These are phyloP conservation scores for Cymodocea nodosa DNA, from an alignment of 116 monocot genomes.

Conservation along the genomic window DNA sequence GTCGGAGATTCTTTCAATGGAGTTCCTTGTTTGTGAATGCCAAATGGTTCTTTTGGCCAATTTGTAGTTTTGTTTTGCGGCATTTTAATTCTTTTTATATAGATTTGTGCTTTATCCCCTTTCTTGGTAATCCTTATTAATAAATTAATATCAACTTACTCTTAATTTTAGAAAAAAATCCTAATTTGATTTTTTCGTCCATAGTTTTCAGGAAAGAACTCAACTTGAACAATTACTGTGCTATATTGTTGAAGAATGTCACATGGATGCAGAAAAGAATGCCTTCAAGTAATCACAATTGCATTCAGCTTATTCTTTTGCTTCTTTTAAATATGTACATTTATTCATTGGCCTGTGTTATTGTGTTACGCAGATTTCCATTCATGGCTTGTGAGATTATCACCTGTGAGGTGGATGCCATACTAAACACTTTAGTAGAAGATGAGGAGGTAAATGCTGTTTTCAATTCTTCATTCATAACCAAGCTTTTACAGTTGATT, in stretches of 20 bases:
- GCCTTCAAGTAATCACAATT: conserved; percentile 35
- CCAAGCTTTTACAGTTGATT: too few species aligned
- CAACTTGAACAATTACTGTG: conserved; percentile 77
- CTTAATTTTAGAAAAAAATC: not conserved
- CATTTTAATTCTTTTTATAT: too few species aligned
- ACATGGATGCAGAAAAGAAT: conserved; percentile 69
- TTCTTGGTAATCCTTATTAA: too few species aligned
- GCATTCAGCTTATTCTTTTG: not conserved
- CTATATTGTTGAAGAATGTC: conserved; percentile 76
- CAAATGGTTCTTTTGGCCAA: too few species aligned
- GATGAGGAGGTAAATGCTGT: conserved; percentile 62
- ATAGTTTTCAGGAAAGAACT: conserved; percentile 49
- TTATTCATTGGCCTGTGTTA: not conserved
- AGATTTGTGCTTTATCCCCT: too few species aligned
- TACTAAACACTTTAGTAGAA: conserved; percentile 71
- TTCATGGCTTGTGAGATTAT: conserved; percentile 98
- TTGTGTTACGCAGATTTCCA: conserved; percentile 62
- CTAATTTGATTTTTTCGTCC: not conserved
- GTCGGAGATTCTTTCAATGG: too few species aligned
- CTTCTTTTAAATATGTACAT: not conserved
- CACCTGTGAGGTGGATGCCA: conserved; percentile 84
- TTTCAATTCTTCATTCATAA: too few species aligned
- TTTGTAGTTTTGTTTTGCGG: too few species aligned
- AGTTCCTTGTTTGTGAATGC: too few species aligned
- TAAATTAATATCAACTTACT: too few species aligned